phyloP scores from a whole-genome alignment of 768 basidiomycete genomes.

The Termitomyces sp. region DNA sequence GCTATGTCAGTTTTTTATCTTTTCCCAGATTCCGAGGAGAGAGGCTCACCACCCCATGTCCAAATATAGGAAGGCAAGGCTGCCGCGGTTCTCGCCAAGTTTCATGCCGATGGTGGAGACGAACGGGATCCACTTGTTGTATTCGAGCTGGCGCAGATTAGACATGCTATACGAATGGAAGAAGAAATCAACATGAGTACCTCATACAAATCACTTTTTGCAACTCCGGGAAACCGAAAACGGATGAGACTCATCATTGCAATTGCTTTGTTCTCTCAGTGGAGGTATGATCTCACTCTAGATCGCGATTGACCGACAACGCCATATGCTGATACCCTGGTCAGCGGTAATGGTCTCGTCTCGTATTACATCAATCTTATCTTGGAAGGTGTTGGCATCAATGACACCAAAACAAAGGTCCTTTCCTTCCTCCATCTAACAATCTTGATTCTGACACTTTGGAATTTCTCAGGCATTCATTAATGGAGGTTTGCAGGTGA shows the following conservation, averaged over 20 bases:
- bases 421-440: background rate
- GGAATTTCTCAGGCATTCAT: constrained; percentile 35
- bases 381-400: constrained; percentile 61
- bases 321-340: background rate
- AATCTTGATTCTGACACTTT: background rate
- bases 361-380: constrained; percentile 74
- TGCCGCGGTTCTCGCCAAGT: constrained; percentile 57
- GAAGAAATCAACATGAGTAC: constrained; percentile 46
- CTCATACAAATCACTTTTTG: constrained; percentile 50
- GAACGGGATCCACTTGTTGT: constrained; percentile 57
- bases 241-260: constrained; percentile 67
- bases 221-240: constrained; percentile 63
- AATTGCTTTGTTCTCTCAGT: constrained; percentile 70
- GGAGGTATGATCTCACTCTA: constrained; percentile 44
- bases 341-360: constrained; percentile 64
- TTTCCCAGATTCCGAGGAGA: background rate
- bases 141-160: constrained; percentile 63
- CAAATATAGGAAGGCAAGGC: constrained; percentile 49
- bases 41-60: background rate
- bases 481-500: constrained; percentile 59
- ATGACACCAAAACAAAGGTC: constrained; percentile 41
- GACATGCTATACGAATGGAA: constrained; percentile 63
- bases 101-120: constrained; percentile 63
- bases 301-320: background rate
- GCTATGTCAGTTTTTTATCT: constrained; percentile 35